phyloP scores from a whole-genome alignment of 2,329 filamentous ascomycete genomes.

The Colletotrichum simmondsii region DNA sequence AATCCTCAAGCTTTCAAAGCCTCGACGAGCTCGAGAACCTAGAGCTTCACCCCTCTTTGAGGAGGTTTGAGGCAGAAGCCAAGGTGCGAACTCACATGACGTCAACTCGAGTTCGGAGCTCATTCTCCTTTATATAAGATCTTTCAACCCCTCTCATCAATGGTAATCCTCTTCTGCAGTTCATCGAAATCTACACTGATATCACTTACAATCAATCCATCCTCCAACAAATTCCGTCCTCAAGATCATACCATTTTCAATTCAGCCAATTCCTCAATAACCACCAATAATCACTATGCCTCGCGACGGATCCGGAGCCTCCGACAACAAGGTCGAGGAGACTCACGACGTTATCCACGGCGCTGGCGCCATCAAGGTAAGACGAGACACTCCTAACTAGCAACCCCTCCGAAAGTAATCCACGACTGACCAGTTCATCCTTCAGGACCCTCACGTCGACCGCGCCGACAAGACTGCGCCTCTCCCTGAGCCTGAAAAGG shows the following conservation, averaged over 20 bases:
- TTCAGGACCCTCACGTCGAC: constrained; percentile 45
- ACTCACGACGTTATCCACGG: constrained; percentile 58
- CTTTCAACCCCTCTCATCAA: too few species aligned
- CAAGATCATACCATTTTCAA: too few species aligned
- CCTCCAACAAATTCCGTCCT: too few species aligned
- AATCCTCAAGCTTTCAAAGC: neutral
- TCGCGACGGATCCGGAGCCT: constrained; percentile 59
- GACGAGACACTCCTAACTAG: constrained; percentile 6
- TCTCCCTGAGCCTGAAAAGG: constrained; percentile 58
- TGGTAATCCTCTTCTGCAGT: accelerated
- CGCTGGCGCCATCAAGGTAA: constrained; percentile 50
- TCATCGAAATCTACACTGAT: too few species aligned
- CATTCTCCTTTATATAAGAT: neutral
- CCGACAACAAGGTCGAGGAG: constrained; percentile 57
- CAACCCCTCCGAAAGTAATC: neutral
- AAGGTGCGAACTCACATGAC: neutral
- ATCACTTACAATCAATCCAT: too few species aligned
- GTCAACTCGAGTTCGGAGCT: constrained; percentile 17
- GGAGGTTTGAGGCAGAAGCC: neutral
- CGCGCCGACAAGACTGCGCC: constrained; percentile 62
- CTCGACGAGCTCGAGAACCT: neutral
- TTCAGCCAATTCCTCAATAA: too few species aligned
- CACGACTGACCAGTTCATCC: accelerated
- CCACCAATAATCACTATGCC: constrained; percentile 52
- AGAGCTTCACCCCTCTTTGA: neutral